A percentile compares a stretch with the other conserved stretches of the same genome.
These are phyloP conservation scores for Erucastrum elatum DNA, from an alignment of 345 rosid species.

Conservation along the genomic window DNA sequence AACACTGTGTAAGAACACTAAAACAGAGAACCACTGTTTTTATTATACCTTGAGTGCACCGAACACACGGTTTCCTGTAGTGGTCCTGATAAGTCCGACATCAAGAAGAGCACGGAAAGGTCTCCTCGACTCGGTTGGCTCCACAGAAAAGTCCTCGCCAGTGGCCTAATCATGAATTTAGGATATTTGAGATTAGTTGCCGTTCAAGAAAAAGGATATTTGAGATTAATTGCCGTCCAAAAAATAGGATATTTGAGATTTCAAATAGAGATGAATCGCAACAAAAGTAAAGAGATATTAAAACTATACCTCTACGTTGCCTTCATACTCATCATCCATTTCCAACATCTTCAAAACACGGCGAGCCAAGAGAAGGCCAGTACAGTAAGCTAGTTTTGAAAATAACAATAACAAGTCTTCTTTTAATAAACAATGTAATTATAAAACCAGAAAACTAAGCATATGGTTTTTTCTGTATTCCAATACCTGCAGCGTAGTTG, in stretches of 20 bases:
- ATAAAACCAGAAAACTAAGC: too few relatives aligned
- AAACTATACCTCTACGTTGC: constrained; percentile 17
- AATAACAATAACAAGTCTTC: too few relatives aligned
- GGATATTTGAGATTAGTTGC: not conserved
- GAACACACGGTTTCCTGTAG: constrained; percentile 23
- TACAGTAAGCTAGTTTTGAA: not conserved
- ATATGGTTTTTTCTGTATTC: too few relatives aligned
- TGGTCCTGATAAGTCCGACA: constrained; percentile 23
- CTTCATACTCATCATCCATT: constrained; percentile 16
- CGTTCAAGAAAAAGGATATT: too few relatives aligned
- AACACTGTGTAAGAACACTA: too few relatives aligned
- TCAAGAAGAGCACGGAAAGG: constrained; percentile 27
- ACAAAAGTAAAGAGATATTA: not conserved
- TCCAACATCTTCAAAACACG: not conserved
- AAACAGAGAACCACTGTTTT: too few relatives aligned
- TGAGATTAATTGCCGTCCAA: too few relatives aligned
- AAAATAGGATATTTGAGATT: too few relatives aligned
- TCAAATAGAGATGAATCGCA: too few relatives aligned
- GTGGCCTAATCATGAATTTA: not conserved
- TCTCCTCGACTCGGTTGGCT: constrained; percentile 11
- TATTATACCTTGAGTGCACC: constrained; percentile 23
- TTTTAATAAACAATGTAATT: too few relatives aligned
- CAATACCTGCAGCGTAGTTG: not conserved
- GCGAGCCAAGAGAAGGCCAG: not conserved
- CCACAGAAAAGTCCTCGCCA: constrained; percentile 21